A percentile compares a stretch with the other conserved stretches of the same genome.
phyloP scores from a whole-genome alignment of 306 rosid genomes.

The Pterocarpus macrocarpus region DNA sequence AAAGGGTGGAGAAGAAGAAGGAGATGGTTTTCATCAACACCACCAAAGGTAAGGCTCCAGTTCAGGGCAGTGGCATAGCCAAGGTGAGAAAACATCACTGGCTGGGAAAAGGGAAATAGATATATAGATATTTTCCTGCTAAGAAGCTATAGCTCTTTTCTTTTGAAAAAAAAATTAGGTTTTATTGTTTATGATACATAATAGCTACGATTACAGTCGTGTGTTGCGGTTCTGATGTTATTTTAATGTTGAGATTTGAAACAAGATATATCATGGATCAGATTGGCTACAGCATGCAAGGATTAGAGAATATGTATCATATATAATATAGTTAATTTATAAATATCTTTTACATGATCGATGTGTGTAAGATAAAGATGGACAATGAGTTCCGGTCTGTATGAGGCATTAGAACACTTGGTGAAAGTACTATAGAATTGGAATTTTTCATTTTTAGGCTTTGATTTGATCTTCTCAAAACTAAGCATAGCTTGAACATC shows the following conservation, averaged over 20 bases:
- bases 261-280: slow-evolving; percentile 27
- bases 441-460: slow-evolving; percentile 9
- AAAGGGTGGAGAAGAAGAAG: slow-evolving; percentile 49
- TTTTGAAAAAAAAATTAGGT: not conserved
- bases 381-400: not conserved
- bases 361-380: not conserved
- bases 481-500: not conserved
- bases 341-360: not conserved
- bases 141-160: not conserved
- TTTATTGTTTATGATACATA: slow-evolving; percentile 34
- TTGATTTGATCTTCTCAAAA: not conserved
- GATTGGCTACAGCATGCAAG: slow-evolving; percentile 18
- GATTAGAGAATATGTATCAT: not conserved
- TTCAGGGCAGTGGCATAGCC: slow-evolving; percentile 35
- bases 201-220: slow-evolving; percentile 33
- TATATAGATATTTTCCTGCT: not conserved
- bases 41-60: slow-evolving; percentile 48
- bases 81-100: slow-evolving; percentile 56
- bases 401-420: no score
- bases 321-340: not conserved
- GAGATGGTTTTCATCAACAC: slow-evolving; percentile 12
- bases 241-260: slow-evolving; percentile 29
- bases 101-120: slow-evolving; percentile 50
- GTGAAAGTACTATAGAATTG: no score
- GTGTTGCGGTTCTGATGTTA: slow-evolving; percentile 21